Evolutionary conservation across 208 protist genomes (phyloP).

Genomic region (Trypanosoma brucei): DNA sequence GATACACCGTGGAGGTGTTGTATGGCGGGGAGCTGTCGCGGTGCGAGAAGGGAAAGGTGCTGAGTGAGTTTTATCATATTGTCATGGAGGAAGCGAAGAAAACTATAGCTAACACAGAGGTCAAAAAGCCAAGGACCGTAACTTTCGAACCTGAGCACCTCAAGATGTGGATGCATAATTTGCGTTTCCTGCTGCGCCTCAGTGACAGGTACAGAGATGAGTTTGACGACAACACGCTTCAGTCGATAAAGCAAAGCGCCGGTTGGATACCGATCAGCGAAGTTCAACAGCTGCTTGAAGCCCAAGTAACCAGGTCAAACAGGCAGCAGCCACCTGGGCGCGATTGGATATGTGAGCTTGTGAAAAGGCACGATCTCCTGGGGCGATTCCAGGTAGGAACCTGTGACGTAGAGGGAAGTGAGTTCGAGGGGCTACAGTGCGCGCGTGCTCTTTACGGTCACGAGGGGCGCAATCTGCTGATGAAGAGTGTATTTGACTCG

Average conservation of each 20-base stretch:
- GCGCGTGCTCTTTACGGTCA: slow-evolving; percentile 39
- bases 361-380: slow-evolving; percentile 44
- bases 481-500: slow-evolving; percentile 14
- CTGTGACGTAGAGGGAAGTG: slow-evolving; percentile 20
- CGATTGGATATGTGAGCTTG: slow-evolving; percentile 25
- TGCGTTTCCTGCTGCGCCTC: slow-evolving; percentile 40
- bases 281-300: slow-evolving; percentile 23
- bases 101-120: slow-evolving; percentile 9
- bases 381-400: slow-evolving; percentile 40
- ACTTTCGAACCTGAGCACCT: neutral
- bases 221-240: slow-evolving; percentile 13
- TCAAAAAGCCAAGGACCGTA: neutral
- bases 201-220: slow-evolving; percentile 20
- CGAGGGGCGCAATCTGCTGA: slow-evolving; percentile 3
- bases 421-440: slow-evolving; percentile 34
- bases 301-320: slow-evolving; percentile 1
- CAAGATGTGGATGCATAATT: slow-evolving; percentile 29
- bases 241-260: slow-evolving; percentile 19
- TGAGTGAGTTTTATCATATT: slow-evolving; percentile 13
- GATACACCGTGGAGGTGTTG: slow-evolving; percentile 11
- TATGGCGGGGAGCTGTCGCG: neutral
- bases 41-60: neutral
- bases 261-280: slow-evolving; percentile 50
- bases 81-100: slow-evolving; percentile 14
- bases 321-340: slow-evolving; percentile 17